Conservation (phyloP, 2,329 filamentous ascomycete species). For the Alternaria viburni region DNA sequence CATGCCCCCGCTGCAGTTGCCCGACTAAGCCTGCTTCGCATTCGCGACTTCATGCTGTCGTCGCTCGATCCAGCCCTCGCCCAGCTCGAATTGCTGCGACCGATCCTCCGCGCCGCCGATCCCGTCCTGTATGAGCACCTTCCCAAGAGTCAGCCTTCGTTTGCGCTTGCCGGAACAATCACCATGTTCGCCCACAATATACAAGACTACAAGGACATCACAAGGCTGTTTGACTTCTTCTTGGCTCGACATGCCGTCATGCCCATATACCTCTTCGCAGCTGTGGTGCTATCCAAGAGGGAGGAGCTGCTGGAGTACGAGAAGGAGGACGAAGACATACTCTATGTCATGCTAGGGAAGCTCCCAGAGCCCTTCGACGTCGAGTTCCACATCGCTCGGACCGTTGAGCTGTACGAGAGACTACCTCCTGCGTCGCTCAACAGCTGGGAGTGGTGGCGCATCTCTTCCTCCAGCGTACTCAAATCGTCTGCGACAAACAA, state of each 20-base stretch:
- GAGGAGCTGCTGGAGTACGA: slow-evolving; percentile 86
- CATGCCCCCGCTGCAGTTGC: slow-evolving; percentile 69
- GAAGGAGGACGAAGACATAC: slow-evolving; percentile 78
- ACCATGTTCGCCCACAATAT: slow-evolving; percentile 98
- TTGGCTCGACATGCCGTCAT: slow-evolving; percentile 87
- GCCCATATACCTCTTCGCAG: slow-evolving; percentile 88
- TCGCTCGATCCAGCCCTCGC: slow-evolving; percentile 79
- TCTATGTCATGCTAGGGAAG: slow-evolving; percentile 86
- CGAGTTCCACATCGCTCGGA: slow-evolving; percentile 73
- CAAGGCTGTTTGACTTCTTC: slow-evolving; percentile 89
- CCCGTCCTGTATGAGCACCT: slow-evolving; percentile 75
- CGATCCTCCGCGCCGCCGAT: slow-evolving; percentile 77
- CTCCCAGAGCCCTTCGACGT: slow-evolving; percentile 82
- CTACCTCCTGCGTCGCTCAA: slow-evolving; percentile 76
- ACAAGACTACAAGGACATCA: slow-evolving; percentile 84
- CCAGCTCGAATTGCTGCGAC: slow-evolving; percentile 86
- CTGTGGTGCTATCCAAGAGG: slow-evolving; percentile 73
- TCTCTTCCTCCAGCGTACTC: slow-evolving; percentile 79
- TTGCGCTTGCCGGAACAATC: slow-evolving; percentile 88
- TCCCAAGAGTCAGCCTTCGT: slow-evolving; percentile 82
- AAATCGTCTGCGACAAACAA: slow-evolving; percentile 74
- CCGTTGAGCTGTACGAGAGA: slow-evolving; percentile 66
- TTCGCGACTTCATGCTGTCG: slow-evolving; percentile 97
- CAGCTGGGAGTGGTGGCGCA: slow-evolving; percentile 68
- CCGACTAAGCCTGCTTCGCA: slow-evolving; percentile 85